Evolutionary conservation across 352 stramenopile species (phyloP).

Genomic region (Pythium vanterpoolii): DNA sequence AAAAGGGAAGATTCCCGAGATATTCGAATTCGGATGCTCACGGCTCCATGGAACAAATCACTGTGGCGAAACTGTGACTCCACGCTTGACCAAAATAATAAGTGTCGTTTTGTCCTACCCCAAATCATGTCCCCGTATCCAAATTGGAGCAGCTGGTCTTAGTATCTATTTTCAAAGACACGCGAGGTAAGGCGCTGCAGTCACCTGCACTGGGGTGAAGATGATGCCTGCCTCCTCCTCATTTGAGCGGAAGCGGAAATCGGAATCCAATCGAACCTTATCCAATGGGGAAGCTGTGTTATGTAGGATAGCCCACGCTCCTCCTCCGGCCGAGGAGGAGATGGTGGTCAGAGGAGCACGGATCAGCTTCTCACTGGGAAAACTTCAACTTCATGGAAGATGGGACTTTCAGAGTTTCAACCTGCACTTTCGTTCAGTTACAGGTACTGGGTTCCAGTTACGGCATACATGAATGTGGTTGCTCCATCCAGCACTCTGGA

Average conservation of each 20-base stretch:
- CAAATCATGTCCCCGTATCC: not conserved
- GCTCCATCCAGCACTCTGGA: no score
- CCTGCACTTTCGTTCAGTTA: not conserved
- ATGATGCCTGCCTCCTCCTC: not conserved
- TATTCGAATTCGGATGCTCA: no score
- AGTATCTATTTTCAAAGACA: slow-evolving; percentile 8
- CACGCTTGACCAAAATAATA: no score
- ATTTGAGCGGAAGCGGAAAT: no score
- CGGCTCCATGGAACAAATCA: no score
- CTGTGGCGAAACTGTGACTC: no score
- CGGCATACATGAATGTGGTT: not conserved
- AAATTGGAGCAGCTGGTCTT: not conserved
- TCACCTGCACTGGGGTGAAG: not conserved
- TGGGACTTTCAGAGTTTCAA: not conserved
- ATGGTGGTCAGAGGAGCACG: not conserved
- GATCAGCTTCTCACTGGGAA: not conserved
- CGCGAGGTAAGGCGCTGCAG: not conserved
- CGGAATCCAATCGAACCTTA: no score
- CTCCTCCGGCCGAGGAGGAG: no score
- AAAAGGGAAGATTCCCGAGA: no score
- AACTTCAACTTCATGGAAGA: slow-evolving; percentile 2
- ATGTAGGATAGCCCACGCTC: no score
- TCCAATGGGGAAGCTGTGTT: no score
- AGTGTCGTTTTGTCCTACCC: not conserved
- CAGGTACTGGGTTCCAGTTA: not conserved